Evolutionary conservation across 1,284 basidiomycete species (phyloP).

Genomic region (Stygiomarasmius scandens): DNA sequence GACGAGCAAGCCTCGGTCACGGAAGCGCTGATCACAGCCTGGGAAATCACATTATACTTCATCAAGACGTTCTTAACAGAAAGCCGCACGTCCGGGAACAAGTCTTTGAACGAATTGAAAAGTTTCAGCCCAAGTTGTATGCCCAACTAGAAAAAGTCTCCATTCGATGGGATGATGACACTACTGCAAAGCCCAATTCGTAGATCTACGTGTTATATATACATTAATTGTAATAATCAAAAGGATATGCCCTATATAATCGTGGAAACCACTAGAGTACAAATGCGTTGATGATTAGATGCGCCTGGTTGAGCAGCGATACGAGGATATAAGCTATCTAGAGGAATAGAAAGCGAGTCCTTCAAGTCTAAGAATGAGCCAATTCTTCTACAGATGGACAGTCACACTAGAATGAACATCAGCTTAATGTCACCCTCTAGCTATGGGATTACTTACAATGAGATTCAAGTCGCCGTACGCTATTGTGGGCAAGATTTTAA

Average conservation of each 20-base stretch:
- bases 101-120: slow-evolving; percentile 50
- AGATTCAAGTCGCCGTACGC: slow-evolving; percentile 84
- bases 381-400: slow-evolving; percentile 87
- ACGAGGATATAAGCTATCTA: slow-evolving; percentile 37
- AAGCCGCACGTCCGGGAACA: slow-evolving; percentile 45
- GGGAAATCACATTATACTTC: slow-evolving; percentile 47
- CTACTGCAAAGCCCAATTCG: no score
- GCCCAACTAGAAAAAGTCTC: slow-evolving; percentile 34
- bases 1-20: no score
- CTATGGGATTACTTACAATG: slow-evolving; percentile 54
- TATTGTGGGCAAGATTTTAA: slow-evolving; percentile 30
- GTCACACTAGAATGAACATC: slow-evolving; percentile 63
- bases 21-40: no score
- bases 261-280: slow-evolving; percentile 21
- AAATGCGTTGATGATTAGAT: slow-evolving; percentile 23
- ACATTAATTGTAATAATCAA: slow-evolving; percentile 1
- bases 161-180: no score
- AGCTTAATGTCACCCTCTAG: slow-evolving; percentile 11
- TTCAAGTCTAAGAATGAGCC: slow-evolving; percentile 32
- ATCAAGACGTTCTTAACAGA: slow-evolving; percentile 47
- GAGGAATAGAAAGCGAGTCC: slow-evolving; percentile 41
- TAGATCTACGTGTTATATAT: neutral
- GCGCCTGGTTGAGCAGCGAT: slow-evolving; percentile 48
- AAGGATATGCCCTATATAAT: slow-evolving; percentile 21
- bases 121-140: slow-evolving; percentile 61